Base-by-base conservation (phyloP, 2,329 filamentous ascomycete genomes). In the Cryphonectria japonica region DNA sequence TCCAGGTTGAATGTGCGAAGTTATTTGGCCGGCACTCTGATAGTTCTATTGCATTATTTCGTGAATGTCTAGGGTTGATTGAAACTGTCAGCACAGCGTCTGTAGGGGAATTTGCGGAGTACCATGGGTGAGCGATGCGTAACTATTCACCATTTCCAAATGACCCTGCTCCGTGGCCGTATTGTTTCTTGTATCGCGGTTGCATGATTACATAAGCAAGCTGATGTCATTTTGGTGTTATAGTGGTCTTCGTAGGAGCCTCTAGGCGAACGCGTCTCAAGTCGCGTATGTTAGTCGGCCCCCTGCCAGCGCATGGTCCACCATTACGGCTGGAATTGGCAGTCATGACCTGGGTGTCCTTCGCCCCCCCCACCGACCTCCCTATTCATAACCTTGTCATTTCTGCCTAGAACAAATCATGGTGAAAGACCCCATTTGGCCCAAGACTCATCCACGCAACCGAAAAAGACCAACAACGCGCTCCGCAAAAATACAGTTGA, bases 171-270 rank as follows among this genome's bases (percentile, higher is more conserved):
- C 5, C 54, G 26, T 57, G 26, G 26, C 11, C 3, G 54, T 29
- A 32, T 29, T 19, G 43, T 22, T 22, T 22, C 7, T 59, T 19
- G 26, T 29, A 8, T 22, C 34, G 14, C 22, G 8, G 3, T 16
- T 26, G n/a, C 19, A 32, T 19, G 66, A 46, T 71, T 57, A 71
- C 52, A 60, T 71, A 69, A 71, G 37, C 61, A 2, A 1, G 13
- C 66, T 71, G 69, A 72, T 72, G 70, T 72, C 70, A 72, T 52
- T 34, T 34, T 6, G 29, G 3, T 6, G 14, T 8, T 59, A 59
- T 32, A 59, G 54, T 32, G 54, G 54, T 59, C 14, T n/a, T 61
- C 39, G 13, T 39, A 39, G 57, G 32, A 19, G 16, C 26, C 8
- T 52, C 13, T 29, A 32, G 54, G 54, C n/a, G 52, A 68, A 68